Evolutionary conservation across 2,329 filamentous ascomycete species (phyloP).

Genomic region (Claviceps sp.): DNA sequence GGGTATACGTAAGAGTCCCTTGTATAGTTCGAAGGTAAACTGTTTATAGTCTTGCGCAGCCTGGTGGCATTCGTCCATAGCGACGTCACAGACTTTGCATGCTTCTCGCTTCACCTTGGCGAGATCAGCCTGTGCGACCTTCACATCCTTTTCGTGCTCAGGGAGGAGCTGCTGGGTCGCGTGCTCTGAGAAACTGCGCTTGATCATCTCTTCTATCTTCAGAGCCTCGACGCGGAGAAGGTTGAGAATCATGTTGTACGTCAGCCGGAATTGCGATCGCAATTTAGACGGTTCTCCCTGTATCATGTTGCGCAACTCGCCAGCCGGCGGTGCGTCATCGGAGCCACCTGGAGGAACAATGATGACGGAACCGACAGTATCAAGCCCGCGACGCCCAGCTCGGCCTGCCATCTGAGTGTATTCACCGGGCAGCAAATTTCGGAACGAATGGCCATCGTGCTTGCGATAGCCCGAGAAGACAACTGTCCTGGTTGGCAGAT

Average conservation of each 20-base stretch:
- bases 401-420: conserved; percentile 98
- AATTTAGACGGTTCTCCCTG: conserved; percentile 90
- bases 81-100: conserved; percentile 68
- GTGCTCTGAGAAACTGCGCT: conserved; percentile 96
- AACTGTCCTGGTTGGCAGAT: conserved; percentile 87
- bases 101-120: conserved; percentile 78
- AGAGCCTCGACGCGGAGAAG: conserved; percentile 86
- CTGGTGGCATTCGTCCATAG: conserved; percentile 69
- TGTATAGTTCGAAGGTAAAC: conserved; percentile 69
- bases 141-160: conserved; percentile 90
- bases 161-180: conserved; percentile 88
- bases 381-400: conserved; percentile 82
- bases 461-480: conserved; percentile 97
- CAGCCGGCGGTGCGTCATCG: conserved; percentile 79
- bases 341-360: conserved; percentile 69
- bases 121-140: conserved; percentile 79
- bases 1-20: conserved; percentile 63
- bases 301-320: conserved; percentile 82
- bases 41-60: conserved; percentile 68
- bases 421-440: conserved; percentile 83
- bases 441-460: conserved; percentile 83
- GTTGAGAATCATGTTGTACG: conserved; percentile 99
- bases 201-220: conserved; percentile 99
- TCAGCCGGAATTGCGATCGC: conserved; percentile 87
- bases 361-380: conserved; percentile 86